These are phyloP conservation scores for Phytopythium chamaehyphon DNA, from an alignment of 352 stramenopile genomes.

Conservation along the genomic window DNA sequence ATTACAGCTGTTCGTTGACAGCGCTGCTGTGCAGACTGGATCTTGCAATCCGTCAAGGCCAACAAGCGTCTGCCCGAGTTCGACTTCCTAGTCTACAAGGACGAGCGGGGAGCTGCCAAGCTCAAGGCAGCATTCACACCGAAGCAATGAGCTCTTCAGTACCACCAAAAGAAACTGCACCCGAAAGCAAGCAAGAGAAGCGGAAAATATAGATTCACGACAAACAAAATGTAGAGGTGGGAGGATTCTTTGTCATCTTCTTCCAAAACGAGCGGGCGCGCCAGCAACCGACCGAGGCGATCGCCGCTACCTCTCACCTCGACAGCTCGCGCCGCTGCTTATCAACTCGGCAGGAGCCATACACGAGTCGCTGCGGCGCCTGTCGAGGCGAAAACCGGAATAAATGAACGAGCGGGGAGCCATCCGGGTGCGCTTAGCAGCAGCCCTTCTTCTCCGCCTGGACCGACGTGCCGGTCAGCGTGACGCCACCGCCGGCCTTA, in stretches of 20 bases:
- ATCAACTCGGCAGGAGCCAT: constrained; percentile 9
- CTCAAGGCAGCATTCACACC: constrained; percentile 17
- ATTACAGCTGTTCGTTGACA: not conserved
- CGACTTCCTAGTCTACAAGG: constrained; percentile 75
- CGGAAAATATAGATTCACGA: constrained; percentile 38
- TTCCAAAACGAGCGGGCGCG: constrained; percentile 11
- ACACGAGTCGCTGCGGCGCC: no score
- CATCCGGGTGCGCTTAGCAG: constrained; percentile 54
- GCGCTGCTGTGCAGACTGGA: constrained; percentile 45
- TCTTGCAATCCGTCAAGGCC: constrained; percentile 66
- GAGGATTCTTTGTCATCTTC: constrained; percentile 26
- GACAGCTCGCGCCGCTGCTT: constrained; percentile 23
- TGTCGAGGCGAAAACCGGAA: constrained; percentile 26
- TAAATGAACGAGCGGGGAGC: constrained; percentile 20
- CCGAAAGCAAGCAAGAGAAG: constrained; percentile 10
- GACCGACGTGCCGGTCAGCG: constrained; percentile 63
- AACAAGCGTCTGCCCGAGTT: constrained; percentile 62
- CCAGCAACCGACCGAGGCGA: constrained; percentile 9
- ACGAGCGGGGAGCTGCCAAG: constrained; percentile 13
- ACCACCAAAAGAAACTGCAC: constrained; percentile 3
- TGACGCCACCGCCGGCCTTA: constrained; percentile 48
- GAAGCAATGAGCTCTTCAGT: no score
- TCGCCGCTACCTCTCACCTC: constrained; percentile 13
- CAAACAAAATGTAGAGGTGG: constrained; percentile 35
- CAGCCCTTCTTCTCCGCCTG: constrained; percentile 70